phyloP scores from a whole-genome alignment of 2,329 filamentous ascomycete species.

The Phyllachora maydis region DNA sequence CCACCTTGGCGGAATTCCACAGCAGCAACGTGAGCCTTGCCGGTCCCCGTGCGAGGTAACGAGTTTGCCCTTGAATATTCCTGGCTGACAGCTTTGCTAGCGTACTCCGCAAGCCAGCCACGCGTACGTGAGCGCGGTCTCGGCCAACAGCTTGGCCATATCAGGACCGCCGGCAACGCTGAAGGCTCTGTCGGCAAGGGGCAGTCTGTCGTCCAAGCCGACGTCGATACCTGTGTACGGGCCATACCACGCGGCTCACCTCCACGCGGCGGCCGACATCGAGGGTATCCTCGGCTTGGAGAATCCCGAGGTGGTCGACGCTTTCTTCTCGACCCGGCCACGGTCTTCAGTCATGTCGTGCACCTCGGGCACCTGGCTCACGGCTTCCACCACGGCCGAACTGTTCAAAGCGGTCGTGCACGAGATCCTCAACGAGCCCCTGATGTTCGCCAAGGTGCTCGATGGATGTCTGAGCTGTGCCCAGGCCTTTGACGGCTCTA shows the following conservation, averaged over 20 bases:
- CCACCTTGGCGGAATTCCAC: conserved; percentile 35
- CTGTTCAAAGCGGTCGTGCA: conserved; percentile 21
- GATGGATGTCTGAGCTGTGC: conserved; percentile 23
- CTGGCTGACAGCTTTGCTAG: no score
- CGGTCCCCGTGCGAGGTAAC: background rate
- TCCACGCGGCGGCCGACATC: conserved; percentile 23
- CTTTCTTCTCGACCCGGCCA: conserved; percentile 19
- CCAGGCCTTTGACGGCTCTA: conserved; percentile 15
- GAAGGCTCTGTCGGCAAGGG: conserved; percentile 17
- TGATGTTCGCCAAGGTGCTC: conserved; percentile 25
- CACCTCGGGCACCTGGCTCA: conserved; percentile 20
- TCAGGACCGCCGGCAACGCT: conserved; percentile 31
- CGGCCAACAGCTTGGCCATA: conserved; percentile 24
- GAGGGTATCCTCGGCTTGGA: conserved; percentile 22
- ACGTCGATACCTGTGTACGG: conserved; percentile 31
- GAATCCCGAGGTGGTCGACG: conserved; percentile 15
- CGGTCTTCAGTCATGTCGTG: conserved; percentile 28
- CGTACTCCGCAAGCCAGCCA: conserved; percentile 20
- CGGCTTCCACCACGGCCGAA: conserved; percentile 15
- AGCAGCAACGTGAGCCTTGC: conserved; percentile 20
- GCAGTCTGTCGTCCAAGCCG: conserved; percentile 17
- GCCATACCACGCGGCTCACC: conserved; percentile 33
- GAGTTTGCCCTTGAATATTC: conserved; percentile 1
- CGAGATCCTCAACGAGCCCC: conserved; percentile 27
- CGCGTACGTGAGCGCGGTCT: conserved; percentile 32